Conservation (phyloP, 2,329 filamentous ascomycete genomes). For the Metarhizium brunneum region DNA sequence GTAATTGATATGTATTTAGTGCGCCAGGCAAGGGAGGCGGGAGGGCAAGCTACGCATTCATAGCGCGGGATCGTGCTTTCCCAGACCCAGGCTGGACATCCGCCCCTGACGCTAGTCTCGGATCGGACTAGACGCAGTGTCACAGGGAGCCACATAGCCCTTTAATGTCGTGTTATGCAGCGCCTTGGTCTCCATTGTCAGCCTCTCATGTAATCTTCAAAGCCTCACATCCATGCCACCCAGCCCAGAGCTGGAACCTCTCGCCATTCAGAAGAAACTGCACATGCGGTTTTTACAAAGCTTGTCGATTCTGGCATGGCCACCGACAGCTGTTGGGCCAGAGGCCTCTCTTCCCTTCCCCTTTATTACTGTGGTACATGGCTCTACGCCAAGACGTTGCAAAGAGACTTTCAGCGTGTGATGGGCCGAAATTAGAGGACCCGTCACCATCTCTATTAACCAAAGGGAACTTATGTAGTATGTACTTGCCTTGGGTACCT, state of each 20-base stretch:
- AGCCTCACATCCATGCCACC: too few relatives aligned
- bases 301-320: too few relatives aligned
- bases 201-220: too few relatives aligned
- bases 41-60: too few relatives aligned
- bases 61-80: not conserved
- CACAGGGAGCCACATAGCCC: not conserved
- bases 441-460: not conserved
- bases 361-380: not conserved
- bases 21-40: too few relatives aligned
- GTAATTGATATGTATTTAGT: not conserved
- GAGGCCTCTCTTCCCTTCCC: not conserved
- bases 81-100: not conserved
- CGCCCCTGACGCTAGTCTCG: constrained; percentile 14
- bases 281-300: too few relatives aligned
- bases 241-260: too few relatives aligned
- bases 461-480: too few relatives aligned
- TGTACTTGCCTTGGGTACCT: too few relatives aligned
- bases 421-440: not conserved
- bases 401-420: not conserved
- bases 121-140: constrained; percentile 3
- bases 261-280: too few relatives aligned
- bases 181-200: too few relatives aligned
- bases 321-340: not conserved
- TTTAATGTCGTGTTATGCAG: too few relatives aligned
- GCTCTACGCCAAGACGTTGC: not conserved